These are phyloP conservation scores for Sugiyamaella grinbergsii DNA, from an alignment of 1,139 yeast species.

Conservation along the genomic window DNA sequence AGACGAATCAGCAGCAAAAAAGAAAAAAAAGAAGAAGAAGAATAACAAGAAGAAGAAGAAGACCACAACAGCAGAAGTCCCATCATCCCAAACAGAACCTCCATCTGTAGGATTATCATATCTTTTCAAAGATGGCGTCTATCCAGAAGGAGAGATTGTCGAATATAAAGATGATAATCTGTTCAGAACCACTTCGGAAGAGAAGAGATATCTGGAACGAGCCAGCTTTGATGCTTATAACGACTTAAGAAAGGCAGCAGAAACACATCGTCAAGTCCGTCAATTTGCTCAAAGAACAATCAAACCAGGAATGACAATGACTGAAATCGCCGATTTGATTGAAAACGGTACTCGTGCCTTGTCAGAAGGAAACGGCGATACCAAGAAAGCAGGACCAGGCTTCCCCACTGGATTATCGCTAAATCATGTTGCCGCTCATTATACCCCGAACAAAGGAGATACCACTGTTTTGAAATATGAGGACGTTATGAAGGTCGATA, in stretches of 20 bases:
- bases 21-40: constrained; percentile 52
- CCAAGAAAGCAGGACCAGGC: constrained; percentile 79
- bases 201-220: constrained; percentile 75
- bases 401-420: constrained; percentile 96
- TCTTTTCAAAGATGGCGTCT: constrained; percentile 69
- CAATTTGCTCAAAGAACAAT: constrained; percentile 71
- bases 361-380: constrained; percentile 65
- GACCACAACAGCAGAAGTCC: constrained; percentile 25
- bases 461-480: constrained; percentile 74
- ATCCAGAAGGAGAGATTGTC: constrained; percentile 75
- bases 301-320: constrained; percentile 91
- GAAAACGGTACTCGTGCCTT: constrained; percentile 82
- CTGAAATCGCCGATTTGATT: constrained; percentile 83
- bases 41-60: constrained; percentile 49
- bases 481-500: constrained; percentile 95
- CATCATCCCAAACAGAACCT: constrained; percentile 47
- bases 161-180: constrained; percentile 64
- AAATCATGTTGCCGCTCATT: constrained; percentile 96
- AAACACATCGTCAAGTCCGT: constrained; percentile 89
- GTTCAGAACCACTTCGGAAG: constrained; percentile 82
- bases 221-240: constrained; percentile 57
- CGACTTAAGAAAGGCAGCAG: constrained; percentile 94
- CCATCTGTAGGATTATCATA: constrained; percentile 59
- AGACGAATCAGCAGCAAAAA: constrained; percentile 36
- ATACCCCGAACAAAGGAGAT: constrained; percentile 96